phyloP scores from a whole-genome alignment of 495 filamentous ascomycete species.

The Daldinia concentrica region DNA sequence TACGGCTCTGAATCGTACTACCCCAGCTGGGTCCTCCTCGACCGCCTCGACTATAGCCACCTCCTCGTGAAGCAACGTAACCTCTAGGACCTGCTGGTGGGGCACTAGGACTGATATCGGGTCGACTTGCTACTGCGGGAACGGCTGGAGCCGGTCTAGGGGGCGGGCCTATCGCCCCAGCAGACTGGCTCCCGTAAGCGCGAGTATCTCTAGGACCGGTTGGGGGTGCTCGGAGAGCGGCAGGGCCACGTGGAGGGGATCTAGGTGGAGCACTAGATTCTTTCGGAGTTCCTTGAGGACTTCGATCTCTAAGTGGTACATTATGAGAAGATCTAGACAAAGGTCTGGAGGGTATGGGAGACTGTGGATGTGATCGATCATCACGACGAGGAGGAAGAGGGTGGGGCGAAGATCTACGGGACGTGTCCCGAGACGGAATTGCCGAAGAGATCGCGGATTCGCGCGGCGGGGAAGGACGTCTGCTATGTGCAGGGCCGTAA shows the following conservation, averaged over 20 bases:
- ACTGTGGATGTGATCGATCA: conserved; percentile 53
- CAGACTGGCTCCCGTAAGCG: conserved; percentile 47
- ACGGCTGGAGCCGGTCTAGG: conserved; percentile 45
- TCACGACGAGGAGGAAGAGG: conserved; percentile 52
- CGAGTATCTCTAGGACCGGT: conserved; percentile 57
- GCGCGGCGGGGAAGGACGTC: conserved; percentile 54
- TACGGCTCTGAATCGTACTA: conserved; percentile 47
- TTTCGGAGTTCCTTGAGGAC: conserved; percentile 31
- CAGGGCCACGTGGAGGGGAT: conserved; percentile 60
- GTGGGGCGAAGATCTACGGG: conserved; percentile 55
- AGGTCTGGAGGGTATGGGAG: conserved; percentile 49
- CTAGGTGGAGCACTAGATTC: conserved; percentile 42
- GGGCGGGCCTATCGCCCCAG: conserved; percentile 44
- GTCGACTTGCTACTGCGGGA: conserved; percentile 45
- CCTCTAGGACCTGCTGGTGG: conserved; percentile 59
- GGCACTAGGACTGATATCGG: conserved; percentile 51
- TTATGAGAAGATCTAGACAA: conserved; percentile 43
- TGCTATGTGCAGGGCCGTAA: conserved; percentile 47
- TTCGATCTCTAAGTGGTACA: conserved; percentile 43
- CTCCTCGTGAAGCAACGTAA: conserved; percentile 52
- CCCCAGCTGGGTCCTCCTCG: conserved; percentile 52
- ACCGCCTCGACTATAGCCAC: conserved; percentile 50
- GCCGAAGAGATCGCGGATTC: conserved; percentile 56
- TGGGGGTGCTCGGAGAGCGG: conserved; percentile 57
- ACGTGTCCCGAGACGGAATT: conserved; percentile 55